Percentiles rank a stretch among this genome's conserved stretches.
Evolutionary conservation across 257 asterid genomes (phyloP).

Genomic region (Solanum sejunctum): DNA sequence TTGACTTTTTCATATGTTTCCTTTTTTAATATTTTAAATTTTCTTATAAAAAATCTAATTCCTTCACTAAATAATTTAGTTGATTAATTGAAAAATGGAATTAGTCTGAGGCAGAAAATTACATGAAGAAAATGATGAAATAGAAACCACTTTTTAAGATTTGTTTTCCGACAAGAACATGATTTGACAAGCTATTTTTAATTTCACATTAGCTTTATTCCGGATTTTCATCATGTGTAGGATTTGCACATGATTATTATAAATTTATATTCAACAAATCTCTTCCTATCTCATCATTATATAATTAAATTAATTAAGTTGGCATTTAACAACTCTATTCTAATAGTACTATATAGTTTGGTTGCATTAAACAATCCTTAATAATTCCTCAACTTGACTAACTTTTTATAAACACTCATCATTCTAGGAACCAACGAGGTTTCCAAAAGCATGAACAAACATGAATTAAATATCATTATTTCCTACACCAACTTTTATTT

Average conservation of each 20-base stretch:
- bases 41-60: no score
- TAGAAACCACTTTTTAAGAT: not conserved
- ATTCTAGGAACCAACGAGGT: not conserved
- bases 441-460: not conserved
- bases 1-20: not conserved
- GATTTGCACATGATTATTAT: not conserved
- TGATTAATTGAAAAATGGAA: not conserved
- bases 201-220: not conserved
- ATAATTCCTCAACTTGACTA: not conserved
- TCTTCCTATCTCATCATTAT: not conserved
- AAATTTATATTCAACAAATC: not conserved
- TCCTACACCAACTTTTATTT: no score
- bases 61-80: not conserved
- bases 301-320: not conserved
- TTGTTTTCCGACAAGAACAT: not conserved
- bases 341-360: not conserved
- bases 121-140: not conserved
- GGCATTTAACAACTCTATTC: not conserved
- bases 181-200: not conserved
- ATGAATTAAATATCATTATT: not conserved
- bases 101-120: not conserved
- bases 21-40: no score
- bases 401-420: not conserved
- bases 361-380: not conserved
- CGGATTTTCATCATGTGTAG: not conserved